A percentile compares a stretch with the other conserved stretches of the same genome.
Evolutionary conservation across 2,329 filamentous ascomycete genomes (phyloP).

Genomic region (Talaromyces sp.): DNA sequence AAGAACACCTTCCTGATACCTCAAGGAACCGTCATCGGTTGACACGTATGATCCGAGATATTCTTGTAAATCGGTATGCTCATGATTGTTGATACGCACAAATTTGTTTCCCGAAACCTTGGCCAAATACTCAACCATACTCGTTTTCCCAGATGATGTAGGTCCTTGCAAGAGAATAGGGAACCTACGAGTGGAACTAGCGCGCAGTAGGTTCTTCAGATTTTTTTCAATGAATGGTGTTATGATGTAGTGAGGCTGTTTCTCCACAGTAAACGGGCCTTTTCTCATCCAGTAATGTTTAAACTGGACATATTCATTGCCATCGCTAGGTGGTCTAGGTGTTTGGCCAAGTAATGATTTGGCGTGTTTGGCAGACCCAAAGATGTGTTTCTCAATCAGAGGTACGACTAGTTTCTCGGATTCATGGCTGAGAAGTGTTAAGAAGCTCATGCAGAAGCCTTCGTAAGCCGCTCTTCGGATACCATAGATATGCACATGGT

Average conservation of each 20-base stretch:
- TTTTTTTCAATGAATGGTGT: slow-evolving; percentile 94
- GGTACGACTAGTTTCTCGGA: slow-evolving; percentile 77
- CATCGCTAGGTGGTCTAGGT: slow-evolving; percentile 71
- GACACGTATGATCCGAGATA: slow-evolving; percentile 95
- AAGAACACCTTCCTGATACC: slow-evolving; percentile 88
- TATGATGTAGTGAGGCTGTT: slow-evolving; percentile 88
- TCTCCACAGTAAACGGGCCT: slow-evolving; percentile 60
- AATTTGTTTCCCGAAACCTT: slow-evolving; percentile 95
- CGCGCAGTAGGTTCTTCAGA: slow-evolving; percentile 86
- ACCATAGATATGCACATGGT: slow-evolving; percentile 78
- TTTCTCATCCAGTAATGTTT: slow-evolving; percentile 87
- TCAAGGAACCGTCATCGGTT: slow-evolving; percentile 73
- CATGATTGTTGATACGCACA: slow-evolving; percentile 98
- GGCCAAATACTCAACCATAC: slow-evolving; percentile 99
- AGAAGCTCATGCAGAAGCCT: slow-evolving; percentile 96
- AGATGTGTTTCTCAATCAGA: slow-evolving; percentile 72
- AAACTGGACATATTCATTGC: slow-evolving; percentile 73
- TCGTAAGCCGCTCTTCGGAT: slow-evolving; percentile 83
- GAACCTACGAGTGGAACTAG: slow-evolving; percentile 84
- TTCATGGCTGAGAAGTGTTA: slow-evolving; percentile 76
- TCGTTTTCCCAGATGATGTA: slow-evolving; percentile 96
- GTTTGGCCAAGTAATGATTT: slow-evolving; percentile 71
- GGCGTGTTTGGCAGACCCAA: slow-evolving; percentile 63
- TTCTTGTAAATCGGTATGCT: slow-evolving; percentile 96
- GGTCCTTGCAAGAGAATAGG: slow-evolving; percentile 94